A percentile compares a stretch with the other conserved stretches of the same genome.
These are phyloP conservation scores for Talaromyces albobiverticillius DNA, from an alignment of 2,329 filamentous ascomycete species.

Conservation along the genomic window DNA sequence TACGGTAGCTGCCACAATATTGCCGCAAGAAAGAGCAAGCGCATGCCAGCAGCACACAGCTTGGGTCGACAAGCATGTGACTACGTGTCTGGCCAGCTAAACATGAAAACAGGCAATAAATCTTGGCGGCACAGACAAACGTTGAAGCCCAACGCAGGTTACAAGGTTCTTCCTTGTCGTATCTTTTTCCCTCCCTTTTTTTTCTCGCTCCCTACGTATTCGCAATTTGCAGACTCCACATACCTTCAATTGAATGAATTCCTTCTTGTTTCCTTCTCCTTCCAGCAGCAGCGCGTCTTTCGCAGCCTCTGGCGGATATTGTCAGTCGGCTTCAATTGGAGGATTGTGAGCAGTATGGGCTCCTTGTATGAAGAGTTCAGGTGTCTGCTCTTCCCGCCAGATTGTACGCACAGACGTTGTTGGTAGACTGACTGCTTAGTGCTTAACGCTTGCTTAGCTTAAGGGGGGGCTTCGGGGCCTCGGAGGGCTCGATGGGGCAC, in stretches of 20 bases:
- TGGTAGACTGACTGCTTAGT: conserved; percentile 4
- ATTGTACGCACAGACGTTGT: conserved; percentile 11
- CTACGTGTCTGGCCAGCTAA: background rate
- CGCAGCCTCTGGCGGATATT: conserved; percentile 6
- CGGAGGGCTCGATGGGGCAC: background rate
- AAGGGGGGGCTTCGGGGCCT: conserved; percentile 1
- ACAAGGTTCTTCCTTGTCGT: background rate
- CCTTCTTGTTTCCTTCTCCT: background rate
- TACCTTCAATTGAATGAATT: conserved; percentile 8
- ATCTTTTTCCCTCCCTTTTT: background rate
- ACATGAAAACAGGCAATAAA: background rate
- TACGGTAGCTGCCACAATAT: background rate
- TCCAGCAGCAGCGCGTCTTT: conserved; percentile 9
- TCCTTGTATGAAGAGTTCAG: background rate
- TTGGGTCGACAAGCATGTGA: background rate
- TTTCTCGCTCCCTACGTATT: background rate
- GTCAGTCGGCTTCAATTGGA: background rate
- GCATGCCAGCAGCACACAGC: too few relatives aligned
- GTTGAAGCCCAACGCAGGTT: background rate
- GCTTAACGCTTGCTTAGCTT: conserved; percentile 5
- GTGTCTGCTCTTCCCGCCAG: background rate
- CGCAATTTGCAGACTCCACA: too few relatives aligned
- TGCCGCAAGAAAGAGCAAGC: background rate
- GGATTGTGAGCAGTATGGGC: background rate
- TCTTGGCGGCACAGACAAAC: background rate